Base-by-base conservation (phyloP, 208 protist species). In the Crithidia bombi region DNA sequence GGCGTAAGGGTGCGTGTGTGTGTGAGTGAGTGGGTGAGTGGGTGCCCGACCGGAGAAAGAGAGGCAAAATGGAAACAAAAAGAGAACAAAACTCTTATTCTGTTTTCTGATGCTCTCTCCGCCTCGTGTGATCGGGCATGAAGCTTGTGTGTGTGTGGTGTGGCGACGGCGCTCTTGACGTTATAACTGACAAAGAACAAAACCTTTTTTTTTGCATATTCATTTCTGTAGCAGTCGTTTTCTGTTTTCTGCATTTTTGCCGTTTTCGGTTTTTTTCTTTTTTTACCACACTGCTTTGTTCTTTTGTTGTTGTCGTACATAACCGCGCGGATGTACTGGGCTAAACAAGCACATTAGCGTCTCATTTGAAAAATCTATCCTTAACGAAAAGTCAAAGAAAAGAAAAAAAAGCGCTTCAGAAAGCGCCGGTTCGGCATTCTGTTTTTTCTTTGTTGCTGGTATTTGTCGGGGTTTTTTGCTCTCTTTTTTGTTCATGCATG, bases 231-330 rank as follows among this genome's bases (percentile, higher is more conserved):
- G 11, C n/a, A n/a, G n/a, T n/a, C n/a, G n/a, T n/a, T n/a, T n/a
- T n/a, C 2, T 5, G 7, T 9, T 28, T 52, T 30, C 14, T 32
- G 30, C 25, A 56, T 56, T 56, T 32, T n/a, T n/a, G n/a, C n/a
- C n/a, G n/a, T n/a, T n/a, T n/a, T n/a, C n/a, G n/a, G n/a, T n/a
- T 39, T 58, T 43, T 58, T 44, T 58, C 12, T 7, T 43, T 65
- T 38, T 38, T 41, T n/a, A 21, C 5, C 15, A 9, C 57, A 28
- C 51, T 64, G 15, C 14, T 25, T 64, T 49, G 35, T 23, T 25
- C 14, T 28, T 51, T 32, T 38, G n/a, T 51, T 35, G 12, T 49
- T 36, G 30, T 65, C n/a, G 9, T 41, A 30, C 7, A 51, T 9
- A 51, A 51, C 36, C 11, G 38, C 36, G n/a, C n/a, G 15, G 12